Percentiles rank a stretch among this genome's conserved stretches.
phyloP scores from a whole-genome alignment of 495 filamentous ascomycete genomes.

The Penicillium egyptiacum region DNA sequence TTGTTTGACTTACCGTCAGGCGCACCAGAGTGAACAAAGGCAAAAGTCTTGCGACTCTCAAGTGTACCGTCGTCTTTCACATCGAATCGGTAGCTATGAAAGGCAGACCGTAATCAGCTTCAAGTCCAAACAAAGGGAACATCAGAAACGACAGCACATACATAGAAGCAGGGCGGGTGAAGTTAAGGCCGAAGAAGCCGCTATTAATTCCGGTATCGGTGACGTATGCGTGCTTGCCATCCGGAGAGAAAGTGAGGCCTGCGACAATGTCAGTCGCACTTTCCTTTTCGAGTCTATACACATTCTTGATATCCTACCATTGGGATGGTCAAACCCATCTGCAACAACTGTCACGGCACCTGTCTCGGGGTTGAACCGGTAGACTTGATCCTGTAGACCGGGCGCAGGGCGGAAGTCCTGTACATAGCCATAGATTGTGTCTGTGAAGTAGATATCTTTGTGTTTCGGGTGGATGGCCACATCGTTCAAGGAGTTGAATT shows the following conservation, averaged over 20 bases:
- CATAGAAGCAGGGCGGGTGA: slow-evolving; percentile 23
- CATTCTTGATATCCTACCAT: slow-evolving; percentile 20
- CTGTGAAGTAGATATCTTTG: slow-evolving; percentile 53
- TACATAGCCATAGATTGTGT: slow-evolving; percentile 35
- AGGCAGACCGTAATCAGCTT: not conserved
- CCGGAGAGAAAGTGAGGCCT: slow-evolving; percentile 47
- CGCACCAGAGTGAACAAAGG: slow-evolving; percentile 25
- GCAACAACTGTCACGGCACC: slow-evolving; percentile 45
- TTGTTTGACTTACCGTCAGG: slow-evolving; percentile 34
- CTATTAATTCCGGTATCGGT: slow-evolving; percentile 39
- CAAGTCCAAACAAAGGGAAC: not conserved
- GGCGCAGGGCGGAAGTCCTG: slow-evolving; percentile 37
- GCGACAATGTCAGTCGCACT: not conserved
- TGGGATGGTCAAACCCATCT: slow-evolving; percentile 35
- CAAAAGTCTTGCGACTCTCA: slow-evolving; percentile 26
- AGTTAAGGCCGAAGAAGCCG: slow-evolving; percentile 24
- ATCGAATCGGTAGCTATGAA: slow-evolving; percentile 24
- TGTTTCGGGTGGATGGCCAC: slow-evolving; percentile 33
- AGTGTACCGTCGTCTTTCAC: slow-evolving; percentile 22
- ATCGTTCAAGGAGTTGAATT: slow-evolving; percentile 36
- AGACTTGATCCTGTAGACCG: slow-evolving; percentile 38
- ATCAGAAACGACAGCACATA: slow-evolving; percentile 9
- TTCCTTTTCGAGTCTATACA: not conserved
- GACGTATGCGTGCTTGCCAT: slow-evolving; percentile 45
- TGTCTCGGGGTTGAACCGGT: slow-evolving; percentile 42